These are phyloP conservation scores for Hansfordia pulvinata DNA, from an alignment of 2,329 filamentous ascomycete genomes.

Conservation along the genomic window DNA sequence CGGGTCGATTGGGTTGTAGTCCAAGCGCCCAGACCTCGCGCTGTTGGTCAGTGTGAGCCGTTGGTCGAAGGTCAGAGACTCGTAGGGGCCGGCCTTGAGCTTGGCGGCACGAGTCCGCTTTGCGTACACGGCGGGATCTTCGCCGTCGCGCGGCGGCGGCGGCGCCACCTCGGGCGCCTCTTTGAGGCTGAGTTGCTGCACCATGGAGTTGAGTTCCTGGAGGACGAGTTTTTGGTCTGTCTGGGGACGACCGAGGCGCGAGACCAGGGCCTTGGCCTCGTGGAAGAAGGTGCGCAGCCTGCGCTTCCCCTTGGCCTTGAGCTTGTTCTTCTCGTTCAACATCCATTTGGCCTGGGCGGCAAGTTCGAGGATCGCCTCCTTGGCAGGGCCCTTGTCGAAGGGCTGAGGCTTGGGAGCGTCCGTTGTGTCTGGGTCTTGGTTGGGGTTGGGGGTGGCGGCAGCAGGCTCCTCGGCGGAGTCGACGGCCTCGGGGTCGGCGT, in stretches of 20 bases:
- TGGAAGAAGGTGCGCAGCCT: conserved; percentile 60
- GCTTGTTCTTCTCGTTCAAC: conserved; percentile 33
- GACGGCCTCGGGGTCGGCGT: conserved; percentile 9
- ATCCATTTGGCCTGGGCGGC: conserved; percentile 45
- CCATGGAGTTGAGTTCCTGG: conserved; percentile 37
- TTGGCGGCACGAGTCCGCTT: too few relatives aligned
- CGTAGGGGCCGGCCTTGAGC: conserved; percentile 14
- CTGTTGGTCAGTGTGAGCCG: too few relatives aligned
- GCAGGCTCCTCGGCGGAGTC: conserved; percentile 11
- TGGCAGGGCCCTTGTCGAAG: conserved; percentile 15
- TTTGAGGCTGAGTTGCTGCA: conserved; percentile 28
- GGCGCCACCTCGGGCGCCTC: conserved; percentile 8
- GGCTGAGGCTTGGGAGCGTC: conserved; percentile 12
- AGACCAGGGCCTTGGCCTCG: conserved; percentile 48
- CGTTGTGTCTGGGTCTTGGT: conserved; percentile 24
- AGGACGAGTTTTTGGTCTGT: conserved; percentile 29
- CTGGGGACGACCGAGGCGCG: conserved; percentile 26
- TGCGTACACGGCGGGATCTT: conserved; percentile 10
- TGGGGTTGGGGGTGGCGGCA: conserved; percentile 20
- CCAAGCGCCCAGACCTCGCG: too few relatives aligned
- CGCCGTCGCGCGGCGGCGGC: conserved; percentile 16
- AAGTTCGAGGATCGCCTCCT: conserved; percentile 31
- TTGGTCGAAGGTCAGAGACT: conserved; percentile 30
- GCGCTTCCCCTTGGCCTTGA: conserved; percentile 62
- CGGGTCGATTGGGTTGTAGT: conserved; percentile 63